A percentile compares a stretch with the other conserved stretches of the same genome.
These are phyloP conservation scores for Parasitella parasitica DNA, from an alignment of 371 early-diverging fungal species.

Conservation along the genomic window DNA sequence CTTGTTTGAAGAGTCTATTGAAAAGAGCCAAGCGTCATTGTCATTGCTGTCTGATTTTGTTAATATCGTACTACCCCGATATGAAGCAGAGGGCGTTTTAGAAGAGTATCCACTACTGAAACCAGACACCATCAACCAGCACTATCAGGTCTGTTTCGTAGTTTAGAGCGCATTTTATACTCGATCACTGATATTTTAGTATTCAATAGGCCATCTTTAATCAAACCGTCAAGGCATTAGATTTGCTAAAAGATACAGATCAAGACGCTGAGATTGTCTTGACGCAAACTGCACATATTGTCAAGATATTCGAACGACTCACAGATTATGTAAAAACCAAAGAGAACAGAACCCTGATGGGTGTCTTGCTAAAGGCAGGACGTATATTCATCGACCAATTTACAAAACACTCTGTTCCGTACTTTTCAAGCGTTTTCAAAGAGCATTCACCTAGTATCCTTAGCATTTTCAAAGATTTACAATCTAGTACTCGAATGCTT, in stretches of 20 bases:
- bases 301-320: conserved; percentile 53
- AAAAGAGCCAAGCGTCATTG: conserved; percentile 38
- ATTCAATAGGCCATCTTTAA: conserved; percentile 49
- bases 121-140: conserved; percentile 44
- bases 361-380: conserved; percentile 56
- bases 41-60: conserved; percentile 48
- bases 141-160: conserved; percentile 40
- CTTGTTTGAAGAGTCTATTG: conserved; percentile 49
- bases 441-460: conserved; percentile 52
- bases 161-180: not conserved
- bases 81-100: conserved; percentile 36
- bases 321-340: conserved; percentile 58
- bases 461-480: conserved; percentile 51
- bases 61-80: conserved; percentile 41
- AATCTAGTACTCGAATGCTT: conserved; percentile 59
- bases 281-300: conserved; percentile 38
- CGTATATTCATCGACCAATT: conserved; percentile 66
- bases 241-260: conserved; percentile 35
- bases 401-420: conserved; percentile 63
- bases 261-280: conserved; percentile 39
- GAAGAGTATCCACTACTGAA: conserved; percentile 51
- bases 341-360: conserved; percentile 49
- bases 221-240: conserved; percentile 47
- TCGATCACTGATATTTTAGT: not conserved
- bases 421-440: conserved; percentile 62